phyloP scores from a whole-genome alignment of 163 green algal species.

The Chloromonas sp. region DNA sequence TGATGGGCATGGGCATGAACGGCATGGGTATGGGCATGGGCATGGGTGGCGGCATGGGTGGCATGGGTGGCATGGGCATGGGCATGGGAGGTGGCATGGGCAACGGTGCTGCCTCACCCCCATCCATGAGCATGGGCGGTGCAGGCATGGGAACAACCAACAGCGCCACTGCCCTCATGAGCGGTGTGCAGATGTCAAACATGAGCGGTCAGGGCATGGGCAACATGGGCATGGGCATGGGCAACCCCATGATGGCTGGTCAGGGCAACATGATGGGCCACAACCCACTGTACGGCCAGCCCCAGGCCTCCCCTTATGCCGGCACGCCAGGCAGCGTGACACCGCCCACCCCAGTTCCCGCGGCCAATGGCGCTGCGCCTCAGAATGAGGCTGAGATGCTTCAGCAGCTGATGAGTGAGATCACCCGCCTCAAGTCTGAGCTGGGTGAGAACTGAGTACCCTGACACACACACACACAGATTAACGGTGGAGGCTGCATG shows the following conservation, averaged over 20 bases:
- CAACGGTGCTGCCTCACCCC: background rate
- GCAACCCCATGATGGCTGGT: background rate
- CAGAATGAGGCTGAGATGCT: slow-evolving; percentile 37
- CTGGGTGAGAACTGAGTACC: slow-evolving; percentile 13
- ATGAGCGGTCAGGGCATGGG: slow-evolving; percentile 13
- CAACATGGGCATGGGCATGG: slow-evolving; percentile 3
- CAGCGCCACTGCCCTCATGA: background rate
- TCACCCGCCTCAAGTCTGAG: slow-evolving; percentile 38
- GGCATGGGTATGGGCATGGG: background rate
- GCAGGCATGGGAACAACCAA: background rate
- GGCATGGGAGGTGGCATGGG: slow-evolving; percentile 4
- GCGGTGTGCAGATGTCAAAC: background rate
- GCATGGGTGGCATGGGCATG: slow-evolving; percentile 8
- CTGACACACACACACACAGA: background rate
- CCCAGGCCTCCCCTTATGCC: background rate
- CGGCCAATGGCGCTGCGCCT: background rate
- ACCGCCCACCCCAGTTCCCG: slow-evolving; percentile 6
- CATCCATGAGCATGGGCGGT: background rate
- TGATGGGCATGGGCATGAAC: background rate
- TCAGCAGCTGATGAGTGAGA: slow-evolving; percentile 44
- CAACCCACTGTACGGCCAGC: background rate
- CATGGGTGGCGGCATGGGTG: background rate
- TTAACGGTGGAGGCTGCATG: no score
- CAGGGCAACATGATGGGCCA: slow-evolving; percentile 4
- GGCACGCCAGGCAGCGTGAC: slow-evolving; percentile 2